phyloP scores from a whole-genome alignment of 148 eudicot species.

The Rhododendron williamsianum region DNA sequence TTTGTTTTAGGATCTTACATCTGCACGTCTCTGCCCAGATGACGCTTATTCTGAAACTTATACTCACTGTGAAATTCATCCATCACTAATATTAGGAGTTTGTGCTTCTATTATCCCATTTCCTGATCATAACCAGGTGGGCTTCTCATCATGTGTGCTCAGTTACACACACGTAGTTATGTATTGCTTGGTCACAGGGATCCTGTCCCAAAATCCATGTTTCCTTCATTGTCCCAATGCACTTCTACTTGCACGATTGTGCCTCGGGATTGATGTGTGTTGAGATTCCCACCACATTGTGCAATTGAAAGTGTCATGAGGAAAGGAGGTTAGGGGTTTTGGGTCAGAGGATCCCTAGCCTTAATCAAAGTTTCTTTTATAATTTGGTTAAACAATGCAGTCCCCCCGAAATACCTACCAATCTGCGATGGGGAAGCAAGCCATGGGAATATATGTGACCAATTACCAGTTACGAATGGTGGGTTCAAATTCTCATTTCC shows the following conservation, averaged over 20 bases:
- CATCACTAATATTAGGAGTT: slow-evolving; percentile 85
- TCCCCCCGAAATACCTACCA: slow-evolving; percentile 98
- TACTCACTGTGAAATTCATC: slow-evolving; percentile 96
- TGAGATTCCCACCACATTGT: neutral
- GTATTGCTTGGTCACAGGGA: neutral
- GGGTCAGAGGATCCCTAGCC: neutral
- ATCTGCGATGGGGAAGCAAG: slow-evolving; percentile 99
- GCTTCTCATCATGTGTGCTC: neutral
- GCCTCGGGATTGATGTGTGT: neutral
- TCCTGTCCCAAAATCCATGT: neutral
- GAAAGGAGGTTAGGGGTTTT: neutral
- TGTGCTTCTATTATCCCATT: slow-evolving; percentile 98
- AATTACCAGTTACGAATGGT: slow-evolving; percentile 93
- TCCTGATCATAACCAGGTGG: slow-evolving; percentile 95
- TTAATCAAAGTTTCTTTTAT: neutral
- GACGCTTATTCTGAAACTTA: slow-evolving; percentile 87
- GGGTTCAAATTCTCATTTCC: neutral
- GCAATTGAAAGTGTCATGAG: neutral
- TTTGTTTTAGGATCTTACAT: slow-evolving; percentile 61
- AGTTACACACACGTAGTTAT: neutral
- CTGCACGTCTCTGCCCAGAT: slow-evolving; percentile 61
- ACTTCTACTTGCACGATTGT: neutral
- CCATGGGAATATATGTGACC: slow-evolving; percentile 96
- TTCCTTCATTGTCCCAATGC: slow-evolving; percentile 11
- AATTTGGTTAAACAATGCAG: slow-evolving; percentile 26